A percentile compares a stretch with the other conserved stretches of the same genome.
Conservation (phyloP, 148 eudicot genomes). For the Talinum fruticosum region DNA sequence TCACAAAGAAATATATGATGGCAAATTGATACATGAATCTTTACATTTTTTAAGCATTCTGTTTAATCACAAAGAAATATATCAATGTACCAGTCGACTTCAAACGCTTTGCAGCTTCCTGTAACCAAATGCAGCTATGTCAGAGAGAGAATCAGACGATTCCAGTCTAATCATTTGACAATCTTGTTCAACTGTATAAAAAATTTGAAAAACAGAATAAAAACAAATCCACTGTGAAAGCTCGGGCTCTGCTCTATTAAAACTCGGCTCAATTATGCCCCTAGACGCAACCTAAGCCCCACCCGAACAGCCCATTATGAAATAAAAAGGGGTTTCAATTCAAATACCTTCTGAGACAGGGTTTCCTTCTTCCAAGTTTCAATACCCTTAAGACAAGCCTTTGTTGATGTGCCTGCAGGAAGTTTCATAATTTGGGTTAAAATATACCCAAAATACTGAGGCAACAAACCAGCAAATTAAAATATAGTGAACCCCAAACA, state of each 20-base stretch:
- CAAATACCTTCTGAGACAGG: conserved; percentile 55
- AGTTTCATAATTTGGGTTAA: not conserved
- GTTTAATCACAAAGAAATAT: not conserved
- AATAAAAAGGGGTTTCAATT: not conserved
- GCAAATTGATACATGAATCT: not conserved
- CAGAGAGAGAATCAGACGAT: too few relatives aligned
- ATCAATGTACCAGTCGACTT: conserved; percentile 54
- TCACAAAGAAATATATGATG: not conserved
- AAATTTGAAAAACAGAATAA: too few relatives aligned
- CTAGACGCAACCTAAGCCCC: too few relatives aligned
- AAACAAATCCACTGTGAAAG: too few relatives aligned
- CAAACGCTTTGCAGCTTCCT: conserved; percentile 60
- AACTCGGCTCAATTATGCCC: too few relatives aligned
- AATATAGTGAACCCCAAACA: too few relatives aligned
- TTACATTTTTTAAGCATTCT: conserved; percentile 2
- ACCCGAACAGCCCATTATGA: too few relatives aligned
- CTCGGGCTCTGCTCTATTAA: too few relatives aligned
- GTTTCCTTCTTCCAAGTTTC: conserved; percentile 91
- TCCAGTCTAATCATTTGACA: too few relatives aligned
- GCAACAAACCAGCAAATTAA: not conserved
- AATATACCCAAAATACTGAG: not conserved
- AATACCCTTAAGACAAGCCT: conserved; percentile 63
- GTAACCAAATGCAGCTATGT: conserved; percentile 28
- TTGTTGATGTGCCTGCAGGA: conserved; percentile 69
- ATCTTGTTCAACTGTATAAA: too few relatives aligned